A percentile compares a stretch with the other conserved stretches of the same genome.
Evolutionary conservation across 495 filamentous ascomycete genomes (phyloP).

Genomic region (Geoglossum glabrum): DNA sequence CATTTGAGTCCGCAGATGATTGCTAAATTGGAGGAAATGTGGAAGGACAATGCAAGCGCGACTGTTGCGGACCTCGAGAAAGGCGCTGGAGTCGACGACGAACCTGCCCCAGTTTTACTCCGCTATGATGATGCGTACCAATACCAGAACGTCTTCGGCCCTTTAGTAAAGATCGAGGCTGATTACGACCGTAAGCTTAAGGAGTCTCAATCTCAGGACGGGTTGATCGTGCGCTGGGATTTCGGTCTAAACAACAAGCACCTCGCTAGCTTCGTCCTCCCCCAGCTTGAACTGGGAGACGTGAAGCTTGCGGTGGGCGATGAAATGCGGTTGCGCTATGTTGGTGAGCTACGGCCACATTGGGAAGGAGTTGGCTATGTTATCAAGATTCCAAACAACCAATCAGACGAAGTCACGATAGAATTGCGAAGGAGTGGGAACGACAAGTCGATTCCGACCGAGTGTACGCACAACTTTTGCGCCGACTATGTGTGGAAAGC

Average conservation of each 20-base stretch:
- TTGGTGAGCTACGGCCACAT: constrained; percentile 74
- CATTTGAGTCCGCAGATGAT: constrained; percentile 92
- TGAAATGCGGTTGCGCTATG: constrained; percentile 95
- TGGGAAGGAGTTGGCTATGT: constrained; percentile 99
- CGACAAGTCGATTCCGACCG: constrained; percentile 87
- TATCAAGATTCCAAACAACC: constrained; percentile 98
- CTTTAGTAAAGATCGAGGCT: constrained; percentile 97
- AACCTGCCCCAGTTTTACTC: constrained; percentile 78
- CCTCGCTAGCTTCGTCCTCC: constrained; percentile 82
- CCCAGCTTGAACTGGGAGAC: constrained; percentile 93
- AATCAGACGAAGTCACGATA: constrained; percentile 93
- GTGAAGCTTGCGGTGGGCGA: constrained; percentile 96
- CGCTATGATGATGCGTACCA: constrained; percentile 97
- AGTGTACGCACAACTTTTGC: constrained; percentile 95
- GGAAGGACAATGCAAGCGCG: constrained; percentile 85
- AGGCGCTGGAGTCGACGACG: constrained; percentile 80
- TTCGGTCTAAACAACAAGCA: constrained; percentile 96
- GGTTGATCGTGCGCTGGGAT: constrained; percentile 85
- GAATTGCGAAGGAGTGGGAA: constrained; percentile 78
- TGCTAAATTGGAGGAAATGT: constrained; percentile 93
- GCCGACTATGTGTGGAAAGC: constrained; percentile 99
- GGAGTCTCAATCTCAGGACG: constrained; percentile 92
- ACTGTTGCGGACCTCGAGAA: constrained; percentile 89
- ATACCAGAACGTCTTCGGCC: constrained; percentile 97
- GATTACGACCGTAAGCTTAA: constrained; percentile 98